Percentiles rank a stretch among this genome's conserved stretches.
Conservation (phyloP, 805 yeast species). For the Wickerhamomyces canadensis region DNA sequence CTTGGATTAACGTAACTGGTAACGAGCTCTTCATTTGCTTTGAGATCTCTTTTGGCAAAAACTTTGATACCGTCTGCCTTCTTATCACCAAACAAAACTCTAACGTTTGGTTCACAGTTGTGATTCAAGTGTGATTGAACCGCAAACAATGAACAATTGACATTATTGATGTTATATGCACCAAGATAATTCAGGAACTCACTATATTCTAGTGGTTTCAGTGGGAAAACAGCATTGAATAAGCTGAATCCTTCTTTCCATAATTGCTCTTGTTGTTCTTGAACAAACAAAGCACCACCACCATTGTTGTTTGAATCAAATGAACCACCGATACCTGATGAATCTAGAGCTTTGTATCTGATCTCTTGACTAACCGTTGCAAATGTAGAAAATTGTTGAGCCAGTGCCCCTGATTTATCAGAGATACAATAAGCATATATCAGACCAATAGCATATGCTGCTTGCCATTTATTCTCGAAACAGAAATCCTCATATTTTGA, state of each 20-base stretch:
- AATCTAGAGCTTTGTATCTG: conserved; percentile 53
- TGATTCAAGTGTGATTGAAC: conserved; percentile 72
- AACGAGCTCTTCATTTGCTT: conserved; percentile 60
- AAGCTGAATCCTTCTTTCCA: conserved; percentile 55
- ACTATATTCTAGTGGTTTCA: conserved; percentile 35
- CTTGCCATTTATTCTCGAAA: conserved; percentile 59
- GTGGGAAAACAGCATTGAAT: conserved; percentile 44
- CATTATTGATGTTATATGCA: conserved; percentile 67
- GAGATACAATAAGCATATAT: conserved; percentile 40
- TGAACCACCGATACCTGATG: conserved; percentile 36
- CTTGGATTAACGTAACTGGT: conserved; percentile 67
- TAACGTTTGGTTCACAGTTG: conserved; percentile 66
- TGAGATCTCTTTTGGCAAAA: conserved; percentile 51
- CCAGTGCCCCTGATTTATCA: conserved; percentile 37
- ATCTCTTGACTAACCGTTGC: conserved; percentile 65
- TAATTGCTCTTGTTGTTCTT: conserved; percentile 49
- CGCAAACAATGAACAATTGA: conserved; percentile 56
- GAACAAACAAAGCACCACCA: conserved; percentile 49
- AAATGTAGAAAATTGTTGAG: conserved; percentile 51
- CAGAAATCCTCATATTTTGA: conserved; percentile 53
- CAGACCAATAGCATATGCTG: conserved; percentile 58
- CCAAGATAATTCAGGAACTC: conserved; percentile 62
- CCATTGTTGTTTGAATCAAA: conserved; percentile 39
- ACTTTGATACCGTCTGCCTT: conserved; percentile 50
- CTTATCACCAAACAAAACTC: conserved; percentile 40